A percentile compares a stretch with the other conserved stretches of the same genome.
phyloP scores from a whole-genome alignment of 208 protist genomes.

The Leishmania mexicana region DNA sequence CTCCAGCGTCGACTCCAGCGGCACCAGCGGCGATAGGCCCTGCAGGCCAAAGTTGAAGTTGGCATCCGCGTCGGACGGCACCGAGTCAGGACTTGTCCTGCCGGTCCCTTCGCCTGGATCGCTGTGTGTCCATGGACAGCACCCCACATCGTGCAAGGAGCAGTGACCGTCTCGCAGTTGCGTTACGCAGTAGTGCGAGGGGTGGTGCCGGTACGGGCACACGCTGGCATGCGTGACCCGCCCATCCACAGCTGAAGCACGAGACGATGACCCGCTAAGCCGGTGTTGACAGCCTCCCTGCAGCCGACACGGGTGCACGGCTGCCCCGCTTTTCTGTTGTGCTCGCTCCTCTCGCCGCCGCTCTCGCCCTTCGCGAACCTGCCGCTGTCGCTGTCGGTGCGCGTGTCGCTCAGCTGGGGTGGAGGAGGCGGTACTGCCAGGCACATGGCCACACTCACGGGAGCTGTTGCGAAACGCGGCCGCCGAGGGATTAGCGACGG shows the following conservation, averaged over 20 bases:
- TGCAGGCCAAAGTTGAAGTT: background rate
- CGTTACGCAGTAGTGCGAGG: constrained; percentile 37
- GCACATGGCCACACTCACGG: background rate
- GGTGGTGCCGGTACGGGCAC: constrained; percentile 41
- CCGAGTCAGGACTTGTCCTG: background rate
- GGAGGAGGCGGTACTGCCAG: background rate
- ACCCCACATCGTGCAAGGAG: constrained; percentile 28
- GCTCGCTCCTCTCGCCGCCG: constrained; percentile 23
- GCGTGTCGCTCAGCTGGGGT: constrained; percentile 18
- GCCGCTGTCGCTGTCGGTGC: constrained; percentile 13
- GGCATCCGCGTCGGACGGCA: background rate
- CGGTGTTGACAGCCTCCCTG: constrained; percentile 45
- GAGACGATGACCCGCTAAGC: background rate
- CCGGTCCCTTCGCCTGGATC: constrained; percentile 8
- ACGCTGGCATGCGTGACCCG: background rate
- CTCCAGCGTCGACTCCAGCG: background rate
- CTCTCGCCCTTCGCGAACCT: constrained; percentile 29
- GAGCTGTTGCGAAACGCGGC: constrained; percentile 1
- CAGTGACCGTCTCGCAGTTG: constrained; percentile 49
- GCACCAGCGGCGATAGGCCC: background rate
- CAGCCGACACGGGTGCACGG: constrained; percentile 48
- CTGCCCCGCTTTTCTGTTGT: constrained; percentile 12
- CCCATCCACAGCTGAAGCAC: background rate
- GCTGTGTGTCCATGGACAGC: constrained; percentile 63
- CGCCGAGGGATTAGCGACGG: background rate